Base-by-base conservation (phyloP, 2,329 filamentous ascomycete genomes). In the Fusarium pseudograminearum region DNA sequence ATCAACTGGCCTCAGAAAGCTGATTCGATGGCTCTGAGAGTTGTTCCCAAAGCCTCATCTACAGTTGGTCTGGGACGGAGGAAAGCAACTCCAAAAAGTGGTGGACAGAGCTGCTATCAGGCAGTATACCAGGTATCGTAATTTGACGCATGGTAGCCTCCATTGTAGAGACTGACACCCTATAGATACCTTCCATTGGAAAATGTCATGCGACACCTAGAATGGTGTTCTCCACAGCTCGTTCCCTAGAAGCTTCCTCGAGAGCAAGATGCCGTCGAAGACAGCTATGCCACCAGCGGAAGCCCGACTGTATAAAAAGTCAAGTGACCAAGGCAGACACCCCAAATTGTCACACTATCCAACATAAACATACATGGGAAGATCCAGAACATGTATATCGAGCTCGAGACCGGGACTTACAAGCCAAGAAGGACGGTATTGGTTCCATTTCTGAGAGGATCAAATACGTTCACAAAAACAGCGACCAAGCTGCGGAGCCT, bases 391-490 rank as follows among this genome's bases (percentile, higher is more conserved):
- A 48, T 52, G 52, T 14, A 51, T 46, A 53, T 12, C 36, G 11
- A 47, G 30, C 11, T 30, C 30, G 12, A 16, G 46, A 34, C 4
- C 10, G 15, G 22, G 44, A 38, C 31, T 11, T 14, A 12, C 15
- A 34, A 41, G 20, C 33, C 10, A 20, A 46, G n/a, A 40, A 46
- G 5, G 26, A 46, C 33, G 18, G n/a, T 30, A 45, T 45, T 57
- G 41, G 30, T 4, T 50, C 36, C 9, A 8, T 15, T 26, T 22
- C 53, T n/a, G 18, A 58, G 44, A 63, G 22, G 40, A 57, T 36
- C 44, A 44, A 41, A 59, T 64, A 64, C 57, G 26, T 69, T 69
- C 42, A 61, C 22, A n/a, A 30, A 54, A 44, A n/a, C 22, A 16
- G 28, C 12, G 15, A 28, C 6, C 40, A 56, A 36, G 42, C 14